Evolutionary conservation across 1,284 basidiomycete genomes (phyloP).

Genomic region (Thelephora terrestris): DNA sequence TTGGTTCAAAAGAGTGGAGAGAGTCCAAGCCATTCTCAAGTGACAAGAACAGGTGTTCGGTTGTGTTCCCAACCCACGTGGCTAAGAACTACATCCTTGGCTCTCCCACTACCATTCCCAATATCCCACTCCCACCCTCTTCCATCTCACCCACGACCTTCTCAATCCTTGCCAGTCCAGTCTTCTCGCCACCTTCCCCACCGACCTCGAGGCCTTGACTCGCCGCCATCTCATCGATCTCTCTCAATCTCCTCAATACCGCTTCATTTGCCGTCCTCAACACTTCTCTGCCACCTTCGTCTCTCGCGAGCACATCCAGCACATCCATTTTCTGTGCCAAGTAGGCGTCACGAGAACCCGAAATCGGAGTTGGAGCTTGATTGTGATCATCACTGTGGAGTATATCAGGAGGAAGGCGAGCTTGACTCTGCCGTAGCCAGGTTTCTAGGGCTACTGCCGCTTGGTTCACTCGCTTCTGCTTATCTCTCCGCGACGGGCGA

Average conservation of each 20-base stretch:
- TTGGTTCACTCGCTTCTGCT: constrained; percentile 40
- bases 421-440: constrained; percentile 32
- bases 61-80: background rate
- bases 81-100: background rate
- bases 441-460: constrained; percentile 39
- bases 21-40: background rate
- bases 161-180: constrained; percentile 41
- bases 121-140: constrained; percentile 24
- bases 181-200: constrained; percentile 32
- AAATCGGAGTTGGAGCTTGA: constrained; percentile 22
- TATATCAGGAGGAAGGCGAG: background rate
- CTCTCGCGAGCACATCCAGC: constrained; percentile 23
- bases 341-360: constrained; percentile 32
- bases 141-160: constrained; percentile 30
- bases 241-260: constrained; percentile 42
- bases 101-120: constrained; percentile 33
- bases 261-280: constrained; percentile 34
- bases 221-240: constrained; percentile 37
- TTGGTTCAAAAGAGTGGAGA: background rate
- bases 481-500: constrained; percentile 54
- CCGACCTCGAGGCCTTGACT: constrained; percentile 30
- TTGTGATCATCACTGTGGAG: constrained; percentile 2
- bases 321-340: constrained; percentile 29
- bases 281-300: constrained; percentile 17
- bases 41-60: background rate